Conservation (phyloP, 257 asterid species). For the Jacaranda mimosifolia region DNA sequence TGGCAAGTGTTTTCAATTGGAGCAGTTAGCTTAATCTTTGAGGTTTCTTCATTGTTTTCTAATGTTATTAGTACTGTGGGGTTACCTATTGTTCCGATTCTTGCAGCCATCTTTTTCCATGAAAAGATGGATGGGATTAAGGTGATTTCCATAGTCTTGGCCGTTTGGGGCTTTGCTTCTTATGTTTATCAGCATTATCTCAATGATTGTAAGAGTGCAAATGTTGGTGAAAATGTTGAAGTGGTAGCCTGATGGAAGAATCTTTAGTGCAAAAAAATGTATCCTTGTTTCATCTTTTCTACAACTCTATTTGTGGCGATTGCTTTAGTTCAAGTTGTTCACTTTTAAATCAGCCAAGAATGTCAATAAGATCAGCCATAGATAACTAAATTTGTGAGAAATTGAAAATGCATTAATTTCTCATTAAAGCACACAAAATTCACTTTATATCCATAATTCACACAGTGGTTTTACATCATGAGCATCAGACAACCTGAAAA, state of each 20-base stretch:
- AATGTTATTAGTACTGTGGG: constrained; percentile 53
- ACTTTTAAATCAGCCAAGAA: not conserved
- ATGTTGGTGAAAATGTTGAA: not conserved
- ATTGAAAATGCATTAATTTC: too few relatives aligned
- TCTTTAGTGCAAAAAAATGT: not conserved
- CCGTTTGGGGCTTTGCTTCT: constrained; percentile 52
- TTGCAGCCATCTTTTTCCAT: constrained; percentile 48
- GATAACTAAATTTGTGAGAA: too few relatives aligned
- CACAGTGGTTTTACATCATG: constrained; percentile 26
- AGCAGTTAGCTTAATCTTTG: constrained; percentile 43
- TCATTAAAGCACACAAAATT: not conserved
- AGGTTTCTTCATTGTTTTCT: constrained; percentile 55
- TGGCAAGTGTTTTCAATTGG: constrained; percentile 57
- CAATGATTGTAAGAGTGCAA: not conserved
- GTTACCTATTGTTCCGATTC: constrained; percentile 48
- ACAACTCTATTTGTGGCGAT: too few relatives aligned
- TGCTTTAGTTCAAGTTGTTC: too few relatives aligned
- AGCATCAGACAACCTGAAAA: not conserved
- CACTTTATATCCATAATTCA: constrained; percentile 30
- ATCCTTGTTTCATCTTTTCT: too few relatives aligned
- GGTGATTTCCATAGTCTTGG: constrained; percentile 47
- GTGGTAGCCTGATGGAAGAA: not conserved
- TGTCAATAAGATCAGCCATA: not conserved
- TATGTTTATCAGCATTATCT: constrained; percentile 52
- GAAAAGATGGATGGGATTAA: constrained; percentile 51